Evolutionary conservation across 2,329 filamentous ascomycete species (phyloP), one percentile per base, ranked within the genome.

Genomic region (Colletotrichum lindemuthianum): DNA sequence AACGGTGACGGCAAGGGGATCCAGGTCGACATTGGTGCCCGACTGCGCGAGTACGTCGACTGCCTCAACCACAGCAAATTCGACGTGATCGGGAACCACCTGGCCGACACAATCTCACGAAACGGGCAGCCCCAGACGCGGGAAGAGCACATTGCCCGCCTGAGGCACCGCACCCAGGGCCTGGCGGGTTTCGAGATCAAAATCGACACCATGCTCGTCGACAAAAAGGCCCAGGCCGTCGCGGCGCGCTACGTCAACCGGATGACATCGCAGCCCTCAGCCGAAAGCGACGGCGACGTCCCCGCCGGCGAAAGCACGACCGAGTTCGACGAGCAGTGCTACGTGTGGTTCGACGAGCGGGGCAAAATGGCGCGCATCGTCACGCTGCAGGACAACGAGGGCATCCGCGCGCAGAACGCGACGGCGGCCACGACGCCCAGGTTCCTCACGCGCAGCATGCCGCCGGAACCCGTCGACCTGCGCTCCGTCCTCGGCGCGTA

Each of bases 401-500:
- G 51, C 8, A 65, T 65, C 11, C 63, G 63, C 6, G 47, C 16
- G 8, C 63, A 61, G 15, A 48, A 52, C 2, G 45, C 58, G 6
- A 49, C 53, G 45, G 63, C 63, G 2, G 45, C 45, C n/a, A 55
- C 34, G 8, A 65, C 63, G 32, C 63, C 63, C 2, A 53, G 39
- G 16, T 65, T 65, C 33, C 36, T 65, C 12, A 65, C 45, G 32
- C 34, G 63, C 8, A 52, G 36, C 12, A 15, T 60, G 6, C 63
- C 58, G 3, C 11, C 40, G 10, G 15, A 63, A 13, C 63, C 58
- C 6, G 45, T 65, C 13, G 58, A 65, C 3, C 10, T 65, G 5
- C 24, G 24, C 2, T 43, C 51, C 2, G 12, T 56, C 8, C 78
- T 78, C 60, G 63, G 66, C 8, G 65, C 58, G 2, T 78, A 78